Conservation (phyloP, 2,329 filamentous ascomycete genomes). For the Fusarium haematococcum region DNA sequence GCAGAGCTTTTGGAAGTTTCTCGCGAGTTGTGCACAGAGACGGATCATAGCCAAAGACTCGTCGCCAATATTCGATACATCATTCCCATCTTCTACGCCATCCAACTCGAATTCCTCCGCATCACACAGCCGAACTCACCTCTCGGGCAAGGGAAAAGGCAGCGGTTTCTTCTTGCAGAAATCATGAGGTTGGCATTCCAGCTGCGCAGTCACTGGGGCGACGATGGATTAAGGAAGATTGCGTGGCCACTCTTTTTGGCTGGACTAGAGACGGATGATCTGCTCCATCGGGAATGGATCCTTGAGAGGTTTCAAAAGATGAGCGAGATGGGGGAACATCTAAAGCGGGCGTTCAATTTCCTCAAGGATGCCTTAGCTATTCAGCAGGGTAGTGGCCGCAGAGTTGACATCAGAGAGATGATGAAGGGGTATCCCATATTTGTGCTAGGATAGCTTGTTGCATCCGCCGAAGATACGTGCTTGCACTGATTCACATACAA, state of each 20-base stretch:
- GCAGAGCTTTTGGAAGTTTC: slow-evolving; percentile 43
- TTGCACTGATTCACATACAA: neutral
- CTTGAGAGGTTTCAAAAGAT: slow-evolving; percentile 47
- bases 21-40: slow-evolving; percentile 31
- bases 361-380: neutral
- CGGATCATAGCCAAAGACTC: slow-evolving; percentile 44
- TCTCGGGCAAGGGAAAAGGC: neutral
- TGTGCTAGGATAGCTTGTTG: neutral
- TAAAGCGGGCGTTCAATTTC: neutral
- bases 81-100: slow-evolving; percentile 49
- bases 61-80: slow-evolving; percentile 50
- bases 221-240: slow-evolving; percentile 45
- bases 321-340: slow-evolving; percentile 47
- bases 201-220: slow-evolving; percentile 46
- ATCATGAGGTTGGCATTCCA: slow-evolving; percentile 48
- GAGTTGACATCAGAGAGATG: neutral
- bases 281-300: slow-evolving; percentile 49
- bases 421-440: neutral
- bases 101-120: slow-evolving; percentile 42
- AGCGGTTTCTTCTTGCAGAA: neutral
- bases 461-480: neutral
- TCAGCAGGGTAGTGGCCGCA: neutral
- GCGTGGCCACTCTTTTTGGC: slow-evolving; percentile 51
- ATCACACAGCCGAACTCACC: slow-evolving; percentile 2
- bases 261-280: slow-evolving; percentile 49